Base-by-base conservation (phyloP, 1,139 yeast species). In the Maudiozyma humilis region DNA sequence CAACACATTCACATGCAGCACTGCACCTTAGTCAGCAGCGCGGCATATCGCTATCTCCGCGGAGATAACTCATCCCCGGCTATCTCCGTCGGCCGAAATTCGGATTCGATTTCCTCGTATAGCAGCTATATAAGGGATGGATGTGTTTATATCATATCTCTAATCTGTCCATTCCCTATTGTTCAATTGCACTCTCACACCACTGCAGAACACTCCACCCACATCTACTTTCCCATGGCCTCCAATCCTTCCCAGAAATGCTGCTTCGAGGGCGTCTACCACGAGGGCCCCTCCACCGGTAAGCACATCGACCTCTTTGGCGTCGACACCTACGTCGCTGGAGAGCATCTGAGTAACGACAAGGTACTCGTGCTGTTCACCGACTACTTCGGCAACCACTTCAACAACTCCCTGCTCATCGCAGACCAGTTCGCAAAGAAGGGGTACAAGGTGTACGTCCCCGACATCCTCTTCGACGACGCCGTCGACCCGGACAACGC, bases 361-460 rank as follows among this genome's bases (percentile, higher is more conserved):
- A 72, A 69, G 53, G 65, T 80, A 17, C 59, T 86, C 34, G 78
- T 84, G 27, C 71, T 84, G 40, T 53, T 79, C 36, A 73, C 93
- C 41, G 96, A 88, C 60, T 67, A 87, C 44, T 76, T 62, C 51
- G 96, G 96, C 38, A 65, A 73, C 59, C 65, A 67, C 40, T 71
- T 71, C 57, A 67, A 67, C 60, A 87, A 87, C 63, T 67, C 66
- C 27, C 65, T 55, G 32, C 49, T 69, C 33, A 58, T 83, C 50
- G 95, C 95, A 25, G 96, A 87, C 61, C 70, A 73, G 44, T 71
- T 82, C 47, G 82, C 91, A 40, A 64, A 65, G 40, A 72, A 74
- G n/a, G 81, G 81, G 23, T 84, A 72, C 66, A 73, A 71, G 36
- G 91, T 83, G 0, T 67, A 82, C 44, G 66, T 82, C 37, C 95